Evolutionary conservation across 306 rosid genomes (phyloP), one percentile per base, ranked within the genome.

Genomic region (Purshia tridentata): DNA sequence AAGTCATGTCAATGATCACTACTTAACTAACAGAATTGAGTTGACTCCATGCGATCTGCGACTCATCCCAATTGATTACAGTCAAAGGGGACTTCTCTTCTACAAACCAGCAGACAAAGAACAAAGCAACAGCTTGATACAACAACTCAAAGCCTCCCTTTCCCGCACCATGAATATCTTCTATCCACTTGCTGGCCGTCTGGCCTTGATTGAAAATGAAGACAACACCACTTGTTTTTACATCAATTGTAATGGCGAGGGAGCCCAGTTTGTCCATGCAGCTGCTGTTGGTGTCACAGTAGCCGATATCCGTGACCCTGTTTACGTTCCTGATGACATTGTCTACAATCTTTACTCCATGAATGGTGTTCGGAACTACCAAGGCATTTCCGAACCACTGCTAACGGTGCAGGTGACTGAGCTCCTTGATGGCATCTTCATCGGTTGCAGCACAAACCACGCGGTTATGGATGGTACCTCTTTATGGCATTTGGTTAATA

Each of bases 381-480:
- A 82, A 44, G 83, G 76, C n/a, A 51, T 77, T 0, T 76, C 80
- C 1, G 41, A 66, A 16, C 77, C 88, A 2, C 22, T 85, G 67
- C 67, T 85, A 9, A 84, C 76, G 0, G 71, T 82, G 3, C 86
- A 85, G 51, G 82, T 85, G 0, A 82, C 86, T 1, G 82, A 82
- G 78, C 45, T 81, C 0, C 20, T 62, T 14, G 88, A 84, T 52
- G 82, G 81, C 18, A 7, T 84, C 45, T 84, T 84, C 72, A 75
- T 84, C 3, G 84, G 72, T 3, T 40, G 69, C 53, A 1, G 83
- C 12, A 15, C 69, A 0, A 78, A 81, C 65, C 66, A 61, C 5
- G 12, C 12, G 5, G 66, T 16, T 2, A 9, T 5, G 2, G 66
- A 61, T 6, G 23, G 66, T 39, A 15, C 13, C 22, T 39, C 66